phyloP scores from a whole-genome alignment of 75 land plant species.

The Pinus albicaulis region DNA sequence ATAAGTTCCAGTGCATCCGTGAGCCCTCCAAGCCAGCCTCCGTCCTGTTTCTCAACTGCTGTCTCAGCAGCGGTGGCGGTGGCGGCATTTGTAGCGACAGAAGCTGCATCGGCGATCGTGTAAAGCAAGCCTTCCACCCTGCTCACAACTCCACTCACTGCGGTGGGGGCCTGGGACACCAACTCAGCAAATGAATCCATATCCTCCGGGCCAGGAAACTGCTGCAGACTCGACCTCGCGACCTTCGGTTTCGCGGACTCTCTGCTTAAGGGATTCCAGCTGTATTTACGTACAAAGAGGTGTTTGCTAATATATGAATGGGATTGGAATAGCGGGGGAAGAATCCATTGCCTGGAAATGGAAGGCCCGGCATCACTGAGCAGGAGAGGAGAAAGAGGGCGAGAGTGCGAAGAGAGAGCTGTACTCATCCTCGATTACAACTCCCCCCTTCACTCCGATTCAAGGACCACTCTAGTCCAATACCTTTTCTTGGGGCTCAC shows the following conservation, averaged over 20 bases:
- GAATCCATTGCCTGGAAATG: background rate
- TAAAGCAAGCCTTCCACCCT: constrained; percentile 72
- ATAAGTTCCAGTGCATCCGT: constrained; percentile 64
- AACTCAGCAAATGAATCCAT: background rate
- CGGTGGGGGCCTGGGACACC: background rate
- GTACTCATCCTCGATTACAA: constrained; percentile 5
- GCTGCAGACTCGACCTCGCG: constrained; percentile 10
- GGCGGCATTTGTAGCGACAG: constrained; percentile 22
- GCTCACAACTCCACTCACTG: constrained; percentile 35
- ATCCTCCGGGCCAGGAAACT: background rate
- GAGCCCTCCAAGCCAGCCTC: constrained; percentile 86
- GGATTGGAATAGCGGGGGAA: background rate
- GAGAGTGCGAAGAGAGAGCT: background rate
- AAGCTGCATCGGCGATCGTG: constrained; percentile 83
- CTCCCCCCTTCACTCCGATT: background rate
- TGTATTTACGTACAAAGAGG: background rate
- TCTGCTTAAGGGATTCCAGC: background rate
- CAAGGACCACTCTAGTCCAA: too few species aligned
- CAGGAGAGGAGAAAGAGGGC: too few species aligned
- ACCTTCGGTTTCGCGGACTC: background rate
- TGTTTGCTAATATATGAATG: too few species aligned
- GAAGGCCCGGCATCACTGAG: background rate
- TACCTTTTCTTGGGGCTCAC: too few species aligned
- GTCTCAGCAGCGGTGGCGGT: constrained; percentile 20
- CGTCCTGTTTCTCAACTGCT: constrained; percentile 30